Evolutionary conservation across 1,284 basidiomycete genomes (phyloP).

Genomic region (Moesziomyces parantarcticus): DNA sequence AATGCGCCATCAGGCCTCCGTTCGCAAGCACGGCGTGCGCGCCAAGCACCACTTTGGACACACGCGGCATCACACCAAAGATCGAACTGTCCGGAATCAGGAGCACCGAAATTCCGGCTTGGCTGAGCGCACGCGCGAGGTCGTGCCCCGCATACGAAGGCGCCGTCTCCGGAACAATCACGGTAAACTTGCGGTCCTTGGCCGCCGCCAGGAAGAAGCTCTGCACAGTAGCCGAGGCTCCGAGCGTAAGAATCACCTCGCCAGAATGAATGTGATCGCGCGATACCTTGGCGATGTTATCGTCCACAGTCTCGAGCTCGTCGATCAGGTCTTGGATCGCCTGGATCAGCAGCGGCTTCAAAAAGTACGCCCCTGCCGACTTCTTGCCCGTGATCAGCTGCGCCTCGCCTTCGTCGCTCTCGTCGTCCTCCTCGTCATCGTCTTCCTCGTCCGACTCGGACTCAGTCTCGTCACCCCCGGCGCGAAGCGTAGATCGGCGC

Average conservation of each 20-base stretch:
- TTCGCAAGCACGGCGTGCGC: constrained; percentile 94
- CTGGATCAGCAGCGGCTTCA: constrained; percentile 69
- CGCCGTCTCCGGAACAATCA: constrained; percentile 93
- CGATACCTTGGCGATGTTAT: constrained; percentile 92
- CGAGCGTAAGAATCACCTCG: constrained; percentile 94
- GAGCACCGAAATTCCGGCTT: constrained; percentile 90
- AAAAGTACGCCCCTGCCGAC: constrained; percentile 53
- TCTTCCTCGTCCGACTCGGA: constrained; percentile 9
- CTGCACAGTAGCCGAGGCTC: constrained; percentile 88
- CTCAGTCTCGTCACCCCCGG: neutral
- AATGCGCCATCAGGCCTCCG: constrained; percentile 89
- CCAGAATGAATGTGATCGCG: constrained; percentile 97
- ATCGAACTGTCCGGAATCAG: constrained; percentile 95
- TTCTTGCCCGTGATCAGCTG: constrained; percentile 27
- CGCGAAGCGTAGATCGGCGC: neutral
- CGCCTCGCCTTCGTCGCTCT: constrained; percentile 4
- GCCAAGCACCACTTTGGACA: constrained; percentile 94
- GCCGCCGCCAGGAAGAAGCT: constrained; percentile 90
- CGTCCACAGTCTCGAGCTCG: constrained; percentile 94
- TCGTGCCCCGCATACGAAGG: constrained; percentile 89
- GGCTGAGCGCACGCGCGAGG: constrained; percentile 76
- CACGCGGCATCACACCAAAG: constrained; percentile 93
- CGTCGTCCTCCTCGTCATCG: constrained; percentile 6
- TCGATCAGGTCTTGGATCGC: constrained; percentile 81
- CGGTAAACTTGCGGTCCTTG: constrained; percentile 91